Base-by-base conservation (phyloP, 495 filamentous ascomycete genomes). In the Annulohypoxylon maeteangense region DNA sequence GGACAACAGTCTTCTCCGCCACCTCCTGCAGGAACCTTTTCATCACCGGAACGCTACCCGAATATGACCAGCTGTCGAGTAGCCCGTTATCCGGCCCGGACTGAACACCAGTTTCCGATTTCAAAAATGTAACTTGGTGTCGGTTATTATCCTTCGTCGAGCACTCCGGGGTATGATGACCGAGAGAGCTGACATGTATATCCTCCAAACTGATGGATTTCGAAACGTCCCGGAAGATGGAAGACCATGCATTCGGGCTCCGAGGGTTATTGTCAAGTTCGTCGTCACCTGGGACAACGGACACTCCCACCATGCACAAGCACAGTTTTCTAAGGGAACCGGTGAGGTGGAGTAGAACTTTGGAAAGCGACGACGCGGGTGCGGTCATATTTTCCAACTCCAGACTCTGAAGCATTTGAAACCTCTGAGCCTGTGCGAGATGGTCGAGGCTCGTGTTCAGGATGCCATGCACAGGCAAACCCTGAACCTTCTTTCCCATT, bases 121-220 rank as follows among this genome's bases (percentile, higher is more conserved):
- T 64, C 23, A 68, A 53, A 57, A 76, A 76, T n/a, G 65, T 64
- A 6, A 74, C 74, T 18, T 72, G 70, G 34, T 76, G 74, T n/a
- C 64, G 57, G 4, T 55, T 65, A 10, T 36, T 65, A 14, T 36
- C 55, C 4, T 68, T 48, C 3, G 29, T 16, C 31, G 74, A 66
- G 53, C 74, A 71, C 4, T 31, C 62, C 36, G 40, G 12, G 4
- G 67, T 74, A 4, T 73, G 69, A 29, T 74, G 74, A n/a, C 65
- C 70, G 12, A 74, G 40, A 16, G 44, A 60, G 31, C 45, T 29
- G 14, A 71, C 18, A 3, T 54, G 45, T 14, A 74, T 38, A 4
- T 65, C 25, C 34, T 74, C 70, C 16, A 76, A 25, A 7, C 20
- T 34, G n/a, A 70, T 22, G 23, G 44, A 62, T 14, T 8, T 38